These are phyloP conservation scores for Solanum pinnatisectum DNA, from an alignment of 257 asterid species.

Conservation along the genomic window DNA sequence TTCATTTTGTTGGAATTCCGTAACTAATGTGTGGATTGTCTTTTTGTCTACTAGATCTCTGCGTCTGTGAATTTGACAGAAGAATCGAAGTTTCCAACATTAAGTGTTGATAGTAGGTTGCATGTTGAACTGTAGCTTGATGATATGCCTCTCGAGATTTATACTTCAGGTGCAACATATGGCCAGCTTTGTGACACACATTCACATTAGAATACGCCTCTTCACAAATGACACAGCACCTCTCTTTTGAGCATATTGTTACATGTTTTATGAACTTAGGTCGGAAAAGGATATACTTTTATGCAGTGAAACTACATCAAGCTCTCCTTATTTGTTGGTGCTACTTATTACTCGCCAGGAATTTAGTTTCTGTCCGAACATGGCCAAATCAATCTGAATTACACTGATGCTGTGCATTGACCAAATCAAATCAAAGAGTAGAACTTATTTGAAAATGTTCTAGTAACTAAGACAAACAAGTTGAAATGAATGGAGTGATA, in stretches of 20 bases:
- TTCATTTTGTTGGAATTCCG: background rate
- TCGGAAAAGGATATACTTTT: background rate
- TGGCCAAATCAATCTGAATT: background rate
- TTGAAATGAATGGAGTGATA: background rate
- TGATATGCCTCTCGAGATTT: background rate
- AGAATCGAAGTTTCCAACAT: conserved; percentile 4
- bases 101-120: conserved; percentile 21
- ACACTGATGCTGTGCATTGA: background rate
- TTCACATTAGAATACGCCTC: background rate
- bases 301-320: background rate
- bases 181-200: background rate
- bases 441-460: background rate
- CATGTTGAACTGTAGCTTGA: conserved; percentile 6
- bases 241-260: background rate
- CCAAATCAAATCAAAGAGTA: background rate
- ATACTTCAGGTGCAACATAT: background rate
- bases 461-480: background rate
- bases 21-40: background rate
- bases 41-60: conserved; percentile 5
- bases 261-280: background rate
- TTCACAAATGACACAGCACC: background rate
- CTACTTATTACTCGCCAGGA: background rate
- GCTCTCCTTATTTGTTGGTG: background rate
- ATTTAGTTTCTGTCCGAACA: background rate
- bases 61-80: conserved; percentile 24